phyloP scores from a whole-genome alignment of 1,139 yeast genomes.

The Chernovozyma sophiae-reginae region DNA sequence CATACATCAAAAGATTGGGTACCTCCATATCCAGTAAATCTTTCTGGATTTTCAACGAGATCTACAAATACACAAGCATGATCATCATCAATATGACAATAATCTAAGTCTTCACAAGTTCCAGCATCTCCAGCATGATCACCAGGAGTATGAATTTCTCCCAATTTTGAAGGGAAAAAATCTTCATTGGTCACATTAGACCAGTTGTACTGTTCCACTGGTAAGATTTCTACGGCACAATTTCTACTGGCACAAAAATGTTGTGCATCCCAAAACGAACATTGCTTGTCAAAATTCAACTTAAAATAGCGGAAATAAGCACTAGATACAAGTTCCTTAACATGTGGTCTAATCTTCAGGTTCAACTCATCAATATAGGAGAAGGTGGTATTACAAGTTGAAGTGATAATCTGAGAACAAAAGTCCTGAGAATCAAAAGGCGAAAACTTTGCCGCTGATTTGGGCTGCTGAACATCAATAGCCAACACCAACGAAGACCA shows the following conservation, averaged over 20 bases:
- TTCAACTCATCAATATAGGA: slow-evolving; percentile 41
- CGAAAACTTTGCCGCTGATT: slow-evolving; percentile 15
- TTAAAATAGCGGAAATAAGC: slow-evolving; percentile 85
- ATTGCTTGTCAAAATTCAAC: slow-evolving; percentile 77
- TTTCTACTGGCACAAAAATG: slow-evolving; percentile 89
- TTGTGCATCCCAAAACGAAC: slow-evolving; percentile 84
- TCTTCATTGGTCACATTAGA: slow-evolving; percentile 59
- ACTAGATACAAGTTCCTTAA: slow-evolving; percentile 55
- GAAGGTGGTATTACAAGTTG: slow-evolving; percentile 47
- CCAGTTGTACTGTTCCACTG: slow-evolving; percentile 50
- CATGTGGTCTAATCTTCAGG: slow-evolving; percentile 38
- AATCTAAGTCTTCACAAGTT: slow-evolving; percentile 42
- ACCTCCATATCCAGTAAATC: slow-evolving; percentile 96
- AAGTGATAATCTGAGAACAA: slow-evolving; percentile 45
- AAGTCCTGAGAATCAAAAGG: slow-evolving; percentile 47
- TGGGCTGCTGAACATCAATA: neutral
- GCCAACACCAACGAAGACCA: neutral
- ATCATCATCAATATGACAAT: slow-evolving; percentile 61
- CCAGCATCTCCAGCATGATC: slow-evolving; percentile 13
- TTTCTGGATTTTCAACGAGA: slow-evolving; percentile 83
- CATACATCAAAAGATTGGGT: slow-evolving; percentile 88
- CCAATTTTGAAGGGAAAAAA: slow-evolving; percentile 72
- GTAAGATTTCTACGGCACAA: slow-evolving; percentile 82
- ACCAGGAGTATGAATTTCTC: slow-evolving; percentile 33
- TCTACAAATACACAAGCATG: slow-evolving; percentile 75